Evolutionary conservation across 2,329 filamentous ascomycete species (phyloP).

Genomic region (Rosellinia necatrix): DNA sequence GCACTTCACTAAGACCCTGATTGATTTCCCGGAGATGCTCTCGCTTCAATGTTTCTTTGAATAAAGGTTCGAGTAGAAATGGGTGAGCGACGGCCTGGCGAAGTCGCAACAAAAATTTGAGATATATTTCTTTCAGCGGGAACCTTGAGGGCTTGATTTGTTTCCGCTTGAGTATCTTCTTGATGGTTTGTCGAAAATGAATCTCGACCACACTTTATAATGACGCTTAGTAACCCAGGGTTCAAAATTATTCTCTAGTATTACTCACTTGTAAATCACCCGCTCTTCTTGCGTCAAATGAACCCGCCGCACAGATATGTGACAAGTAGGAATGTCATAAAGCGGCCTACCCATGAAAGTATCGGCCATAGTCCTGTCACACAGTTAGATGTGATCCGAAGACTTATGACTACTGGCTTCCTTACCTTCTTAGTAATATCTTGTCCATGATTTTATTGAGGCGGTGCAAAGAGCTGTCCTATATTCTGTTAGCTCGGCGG

Average conservation of each 20-base stretch:
- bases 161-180: not conserved
- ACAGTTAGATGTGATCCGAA: not conserved
- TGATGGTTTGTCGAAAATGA: constrained; percentile 1
- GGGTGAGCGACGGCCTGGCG: constrained; percentile 16
- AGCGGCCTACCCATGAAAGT: constrained; percentile 18
- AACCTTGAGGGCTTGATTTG: too few relatives aligned
- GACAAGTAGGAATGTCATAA: constrained; percentile 11
- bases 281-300: constrained; percentile 17
- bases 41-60: constrained; percentile 4
- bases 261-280: constrained; percentile 20
- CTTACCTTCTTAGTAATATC: constrained; percentile 17
- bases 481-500: not conserved
- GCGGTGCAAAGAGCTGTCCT: not conserved
- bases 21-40: constrained; percentile 3
- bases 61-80: constrained; percentile 12
- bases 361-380: constrained; percentile 13
- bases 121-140: too few relatives aligned
- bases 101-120: constrained; percentile 9
- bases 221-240: too few relatives aligned
- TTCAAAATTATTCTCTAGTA: too few relatives aligned
- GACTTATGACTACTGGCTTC: not conserved
- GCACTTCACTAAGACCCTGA: not conserved
- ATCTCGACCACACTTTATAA: constrained; percentile 10
- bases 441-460: not conserved
- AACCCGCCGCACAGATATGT: not conserved